phyloP scores from a whole-genome alignment of 306 rosid species.

The Lagenaria siceraria region DNA sequence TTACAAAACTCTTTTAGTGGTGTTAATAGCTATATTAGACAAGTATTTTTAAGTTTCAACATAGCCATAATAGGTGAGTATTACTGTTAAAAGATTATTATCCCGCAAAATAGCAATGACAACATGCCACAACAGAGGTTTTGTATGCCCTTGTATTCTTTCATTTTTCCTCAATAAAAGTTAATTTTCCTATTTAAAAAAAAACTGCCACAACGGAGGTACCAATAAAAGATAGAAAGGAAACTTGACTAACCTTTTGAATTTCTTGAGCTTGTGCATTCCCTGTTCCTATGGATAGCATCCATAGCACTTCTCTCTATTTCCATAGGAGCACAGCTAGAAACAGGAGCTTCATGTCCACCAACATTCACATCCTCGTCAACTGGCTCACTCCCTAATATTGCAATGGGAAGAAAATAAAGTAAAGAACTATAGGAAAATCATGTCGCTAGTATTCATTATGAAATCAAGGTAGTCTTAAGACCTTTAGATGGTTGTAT shows the following conservation, averaged over 20 bases:
- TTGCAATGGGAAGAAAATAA: constrained; percentile 1
- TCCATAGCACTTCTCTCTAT: constrained; percentile 32
- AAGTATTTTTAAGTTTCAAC: not conserved
- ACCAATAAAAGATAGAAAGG: not conserved
- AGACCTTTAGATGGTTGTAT: constrained; percentile 73
- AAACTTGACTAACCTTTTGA: constrained; percentile 31
- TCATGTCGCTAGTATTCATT: not conserved
- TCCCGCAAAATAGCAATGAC: not conserved
- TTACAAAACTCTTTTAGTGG: not conserved
- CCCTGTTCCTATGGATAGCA: constrained; percentile 16
- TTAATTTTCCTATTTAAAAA: too few species aligned
- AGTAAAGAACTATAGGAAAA: not conserved
- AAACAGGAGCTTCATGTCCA: constrained; percentile 60
- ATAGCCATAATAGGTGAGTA: not conserved
- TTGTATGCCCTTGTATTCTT: too few species aligned
- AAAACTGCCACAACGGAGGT: not conserved
- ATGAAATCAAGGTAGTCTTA: constrained; percentile 6
- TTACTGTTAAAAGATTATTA: not conserved
- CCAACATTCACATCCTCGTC: constrained; percentile 69
- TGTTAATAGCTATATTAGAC: not conserved
- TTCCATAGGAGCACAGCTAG: constrained; percentile 48
- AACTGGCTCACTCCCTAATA: constrained; percentile 44
- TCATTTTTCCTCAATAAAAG: too few species aligned
- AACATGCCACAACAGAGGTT: not conserved
- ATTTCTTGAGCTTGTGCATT: constrained; percentile 29